These are phyloP conservation scores for Colletotrichum sp. DNA, from an alignment of 2,329 filamentous ascomycete genomes.

Conservation along the genomic window DNA sequence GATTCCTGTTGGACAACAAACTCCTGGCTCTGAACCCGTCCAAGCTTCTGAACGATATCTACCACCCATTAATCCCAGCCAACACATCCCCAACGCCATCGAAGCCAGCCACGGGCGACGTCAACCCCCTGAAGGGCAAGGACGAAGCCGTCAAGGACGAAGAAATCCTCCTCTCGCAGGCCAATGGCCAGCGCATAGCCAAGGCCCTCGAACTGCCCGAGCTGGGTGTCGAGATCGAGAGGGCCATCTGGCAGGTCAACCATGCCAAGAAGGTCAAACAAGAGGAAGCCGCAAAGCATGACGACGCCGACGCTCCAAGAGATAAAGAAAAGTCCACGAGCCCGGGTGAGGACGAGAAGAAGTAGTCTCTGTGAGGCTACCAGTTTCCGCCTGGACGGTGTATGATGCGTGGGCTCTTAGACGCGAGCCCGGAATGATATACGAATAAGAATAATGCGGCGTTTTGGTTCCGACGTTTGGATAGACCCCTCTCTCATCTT, in stretches of 20 bases:
- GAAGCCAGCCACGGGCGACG: neutral
- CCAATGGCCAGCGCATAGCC: slow-evolving; percentile 63
- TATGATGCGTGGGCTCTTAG: slow-evolving; percentile 10
- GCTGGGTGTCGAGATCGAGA: slow-evolving; percentile 74
- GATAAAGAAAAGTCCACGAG: slow-evolving; percentile 21
- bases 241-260: slow-evolving; percentile 78
- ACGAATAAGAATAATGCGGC: neutral
- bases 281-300: slow-evolving; percentile 26
- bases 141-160: slow-evolving; percentile 30
- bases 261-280: slow-evolving; percentile 46
- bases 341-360: slow-evolving; percentile 18
- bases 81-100: slow-evolving; percentile 38
- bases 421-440: slow-evolving; percentile 8
- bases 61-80: slow-evolving; percentile 50
- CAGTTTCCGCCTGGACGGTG: neutral
- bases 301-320: slow-evolving; percentile 19
- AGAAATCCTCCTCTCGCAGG: slow-evolving; percentile 50
- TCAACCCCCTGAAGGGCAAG: slow-evolving; percentile 27
- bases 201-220: slow-evolving; percentile 71
- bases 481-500: slow-evolving; percentile 18
- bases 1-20: slow-evolving; percentile 79
- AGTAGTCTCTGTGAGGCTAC: neutral
- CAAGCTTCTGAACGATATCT: slow-evolving; percentile 75
- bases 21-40: slow-evolving; percentile 72
- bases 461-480: neutral